Base-by-base conservation (phyloP, 78 protist species). In the Bigelowiella natans region DNA sequence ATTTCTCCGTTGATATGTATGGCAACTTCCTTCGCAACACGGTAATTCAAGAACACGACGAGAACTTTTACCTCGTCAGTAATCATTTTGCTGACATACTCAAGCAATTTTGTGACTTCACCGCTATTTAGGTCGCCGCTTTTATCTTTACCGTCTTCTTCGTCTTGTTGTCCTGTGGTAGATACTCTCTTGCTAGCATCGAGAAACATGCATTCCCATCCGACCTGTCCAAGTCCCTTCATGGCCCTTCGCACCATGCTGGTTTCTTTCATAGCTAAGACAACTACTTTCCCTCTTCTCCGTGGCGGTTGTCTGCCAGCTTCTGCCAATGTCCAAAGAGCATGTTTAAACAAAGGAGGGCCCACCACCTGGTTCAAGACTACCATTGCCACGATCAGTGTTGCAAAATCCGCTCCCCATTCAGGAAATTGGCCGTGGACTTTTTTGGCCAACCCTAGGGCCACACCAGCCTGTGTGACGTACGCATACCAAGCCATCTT, bases 401-500 rank as follows among this genome's bases (percentile, higher is more conserved):
- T 83, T 29, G 86, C 86, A 28, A 83, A 83, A 34, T 28, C 86
- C 38, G 38, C 29, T 7, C 86, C 86, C 86, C 86, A 83, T 28
- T 83, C 86, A 26, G 86, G 86, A 83, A 83, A 83, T 28, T 7
- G 38, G 38, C 11, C 11, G 11, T 83, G 86, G 38, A 83, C 86
- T 28, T 51, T 7, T 11, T 83, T 83, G 2, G 86, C 86, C 11
- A 83, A 34, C 7, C 86, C 86, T 29, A 83, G 86, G 38, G 86
- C 86, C 39, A 83, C 86, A 34, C 86, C 86, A 2, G 86, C 86
- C 86, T 83, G 86, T 28, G 86, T 83, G 86, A 83, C 86, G 11
- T 83, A 83, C 29, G 86, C 86, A 7, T 31, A 30, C 86, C 86
- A 83, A 2, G 86, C 86, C 3, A 2, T 83, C 38, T 28, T 7